Base-by-base conservation (phyloP, 2,329 filamentous ascomycete species). In the Aspergillus novofumigatus region DNA sequence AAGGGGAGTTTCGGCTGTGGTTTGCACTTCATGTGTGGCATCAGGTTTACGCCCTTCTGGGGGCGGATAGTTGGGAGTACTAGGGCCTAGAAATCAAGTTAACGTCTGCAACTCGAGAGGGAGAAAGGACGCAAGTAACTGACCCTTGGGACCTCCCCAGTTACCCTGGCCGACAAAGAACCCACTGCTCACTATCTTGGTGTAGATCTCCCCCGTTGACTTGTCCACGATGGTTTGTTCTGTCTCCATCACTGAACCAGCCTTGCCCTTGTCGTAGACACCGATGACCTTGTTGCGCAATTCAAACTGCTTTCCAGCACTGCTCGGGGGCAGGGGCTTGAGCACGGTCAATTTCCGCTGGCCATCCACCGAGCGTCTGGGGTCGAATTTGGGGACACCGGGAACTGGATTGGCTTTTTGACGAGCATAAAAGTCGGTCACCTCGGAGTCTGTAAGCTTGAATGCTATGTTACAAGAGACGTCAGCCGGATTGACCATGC, bases 61-160 rank as follows among this genome's bases (percentile, higher is more conserved):
- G 5, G 91, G 88, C 6, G 90, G 88, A 78, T 85, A 96, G 77
- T 85, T 92, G 64, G 87, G 80, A 0, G 88, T 89, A 59, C 90
- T 87, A 2, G 91, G 91, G 4, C 75, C 75, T 77, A 54, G 5
- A 25, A 29, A 9, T 49, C n/a, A 21, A 23, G 25, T 60, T 11
- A 62, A 49, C 42, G 29, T 42, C 6, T 4, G 9, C 47, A 61
- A 7, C 56, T 47, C 53, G 25, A 51, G n/a, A 56, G 38, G 29
- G 29, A 44, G 21, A 10, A 10, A 20, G 35, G 3, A 25, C 5
- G 35, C 32, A 42, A 29, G 10, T 7, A 23, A 5, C 72, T 68
- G 62, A 83, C 91, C 92, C 78, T 96, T 96, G 42, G 92, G 92
- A 0, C 92, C 92, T 63, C 90, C 89, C 92, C 92, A 97, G 42